Conservation (phyloP, 2,329 filamentous ascomycete species). For the Epichloe bromicola region DNA sequence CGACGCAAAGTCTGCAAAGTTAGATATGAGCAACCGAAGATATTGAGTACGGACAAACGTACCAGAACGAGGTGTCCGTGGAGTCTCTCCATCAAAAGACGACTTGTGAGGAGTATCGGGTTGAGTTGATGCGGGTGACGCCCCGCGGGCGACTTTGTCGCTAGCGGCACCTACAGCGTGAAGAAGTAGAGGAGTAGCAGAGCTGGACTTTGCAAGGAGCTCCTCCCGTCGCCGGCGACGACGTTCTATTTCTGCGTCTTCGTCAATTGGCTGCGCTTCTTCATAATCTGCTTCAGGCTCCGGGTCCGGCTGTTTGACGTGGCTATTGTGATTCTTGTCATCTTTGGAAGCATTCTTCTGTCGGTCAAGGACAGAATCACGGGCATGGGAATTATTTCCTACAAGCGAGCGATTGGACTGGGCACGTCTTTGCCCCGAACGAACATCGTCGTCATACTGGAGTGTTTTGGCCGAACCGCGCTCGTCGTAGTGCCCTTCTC, state of each 20-base stretch:
- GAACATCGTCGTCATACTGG: constrained; percentile 4
- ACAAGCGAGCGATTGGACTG: constrained; percentile 50
- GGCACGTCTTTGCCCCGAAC: constrained; percentile 28
- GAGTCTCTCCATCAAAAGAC: constrained; percentile 23
- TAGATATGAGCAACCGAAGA: constrained; percentile 6
- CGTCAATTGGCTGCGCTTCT: constrained; percentile 53
- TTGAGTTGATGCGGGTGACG: constrained; percentile 39
- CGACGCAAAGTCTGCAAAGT: constrained; percentile 24
- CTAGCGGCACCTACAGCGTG: constrained; percentile 56
- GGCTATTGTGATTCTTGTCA: constrained; percentile 8
- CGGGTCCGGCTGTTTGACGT: constrained; percentile 11
- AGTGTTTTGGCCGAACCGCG: constrained; percentile 5
- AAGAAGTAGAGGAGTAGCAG: constrained; percentile 59
- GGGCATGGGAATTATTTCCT: constrained; percentile 43
- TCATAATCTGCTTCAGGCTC: constrained; percentile 32
- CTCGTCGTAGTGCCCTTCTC: constrained; percentile 11
- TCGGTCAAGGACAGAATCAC: constrained; percentile 56
- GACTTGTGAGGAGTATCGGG: constrained; percentile 26
- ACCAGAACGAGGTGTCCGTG: constrained; percentile 36
- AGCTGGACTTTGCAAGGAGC: constrained; percentile 70
- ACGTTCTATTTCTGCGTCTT: constrained; percentile 73
- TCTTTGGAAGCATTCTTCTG: constrained; percentile 30
- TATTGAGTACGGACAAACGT: constrained; percentile 17
- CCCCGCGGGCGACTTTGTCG: constrained; percentile 39
- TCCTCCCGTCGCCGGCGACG: constrained; percentile 75